A percentile compares a stretch with the other conserved stretches of the same genome.
Conservation (phyloP, 768 basidiomycete genomes). For the Amylocystis lapponica region DNA sequence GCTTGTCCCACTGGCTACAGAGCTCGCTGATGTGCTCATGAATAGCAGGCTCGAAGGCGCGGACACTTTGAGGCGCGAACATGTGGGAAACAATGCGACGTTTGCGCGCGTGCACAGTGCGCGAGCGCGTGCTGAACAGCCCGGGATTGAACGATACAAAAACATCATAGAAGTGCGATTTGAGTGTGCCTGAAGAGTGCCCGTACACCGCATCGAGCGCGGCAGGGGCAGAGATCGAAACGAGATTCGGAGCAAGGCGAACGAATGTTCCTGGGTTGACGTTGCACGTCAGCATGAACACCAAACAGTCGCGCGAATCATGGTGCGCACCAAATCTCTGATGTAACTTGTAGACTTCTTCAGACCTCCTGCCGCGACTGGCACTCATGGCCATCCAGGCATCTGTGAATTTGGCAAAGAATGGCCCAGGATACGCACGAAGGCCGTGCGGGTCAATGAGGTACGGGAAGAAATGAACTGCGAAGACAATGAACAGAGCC, state of each 20-base stretch:
- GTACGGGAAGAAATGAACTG: not conserved
- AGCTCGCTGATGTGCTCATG: conserved; percentile 51
- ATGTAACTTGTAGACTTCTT: conserved; percentile 34
- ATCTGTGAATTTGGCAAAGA: conserved; percentile 31
- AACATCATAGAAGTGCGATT: conserved; percentile 35
- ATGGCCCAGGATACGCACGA: conserved; percentile 31
- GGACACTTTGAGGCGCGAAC: conserved; percentile 69
- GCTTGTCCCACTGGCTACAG: conserved; percentile 65
- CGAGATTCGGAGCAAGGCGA: conserved; percentile 34
- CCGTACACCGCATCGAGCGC: conserved; percentile 38
- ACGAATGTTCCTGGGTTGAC: conserved; percentile 28
- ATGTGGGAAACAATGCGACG: conserved; percentile 79
- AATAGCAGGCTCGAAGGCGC: conserved; percentile 75
- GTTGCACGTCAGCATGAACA: not conserved
- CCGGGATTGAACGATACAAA: conserved; percentile 34
- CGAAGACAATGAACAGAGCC: not conserved
- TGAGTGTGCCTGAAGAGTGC: conserved; percentile 34
- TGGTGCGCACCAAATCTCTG: conserved; percentile 32
- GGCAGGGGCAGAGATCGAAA: conserved; percentile 37
- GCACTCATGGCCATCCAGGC: conserved; percentile 34
- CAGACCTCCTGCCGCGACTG: conserved; percentile 28
- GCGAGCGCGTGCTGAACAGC: conserved; percentile 64
- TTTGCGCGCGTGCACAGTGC: conserved; percentile 76
- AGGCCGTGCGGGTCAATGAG: not conserved
- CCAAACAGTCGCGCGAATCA: not conserved